A percentile compares a stretch with the other conserved stretches of the same genome.
These are phyloP conservation scores for Alternaria alternata DNA, from an alignment of 2,329 filamentous ascomycete genomes.

Conservation along the genomic window DNA sequence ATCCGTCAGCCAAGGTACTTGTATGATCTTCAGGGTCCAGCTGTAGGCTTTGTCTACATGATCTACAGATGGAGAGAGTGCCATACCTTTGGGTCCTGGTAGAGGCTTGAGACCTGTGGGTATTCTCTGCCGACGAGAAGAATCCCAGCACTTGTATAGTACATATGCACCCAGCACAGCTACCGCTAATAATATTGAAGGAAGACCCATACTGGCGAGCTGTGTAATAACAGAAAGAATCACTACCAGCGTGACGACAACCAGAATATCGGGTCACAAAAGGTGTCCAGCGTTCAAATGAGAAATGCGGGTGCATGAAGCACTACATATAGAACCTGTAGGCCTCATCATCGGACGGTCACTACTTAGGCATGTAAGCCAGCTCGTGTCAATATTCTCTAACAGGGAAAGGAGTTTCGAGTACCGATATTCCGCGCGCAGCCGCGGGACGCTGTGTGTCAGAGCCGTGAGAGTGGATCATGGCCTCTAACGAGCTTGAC, in stretches of 20 bases:
- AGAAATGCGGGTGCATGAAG: slow-evolving; percentile 16
- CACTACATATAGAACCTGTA: slow-evolving; percentile 42
- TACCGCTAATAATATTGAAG: slow-evolving; percentile 38
- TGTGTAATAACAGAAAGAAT: slow-evolving; percentile 7
- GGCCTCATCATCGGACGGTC: slow-evolving; percentile 25
- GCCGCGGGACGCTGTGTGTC: slow-evolving; percentile 30
- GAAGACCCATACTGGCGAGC: slow-evolving; percentile 41
- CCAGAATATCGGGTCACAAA: slow-evolving; percentile 16
- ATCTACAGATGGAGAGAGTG: slow-evolving; percentile 8
- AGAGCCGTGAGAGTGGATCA: slow-evolving; percentile 25
- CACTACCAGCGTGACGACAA: slow-evolving; percentile 14
- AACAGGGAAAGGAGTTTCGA: slow-evolving; percentile 29
- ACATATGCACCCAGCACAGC: slow-evolving; percentile 34
- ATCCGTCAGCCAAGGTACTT: slow-evolving; percentile 17
- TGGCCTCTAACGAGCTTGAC: slow-evolving; percentile 23
- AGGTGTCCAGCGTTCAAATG: slow-evolving; percentile 19
- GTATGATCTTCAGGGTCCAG: neutral
- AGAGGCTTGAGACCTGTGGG: slow-evolving; percentile 49
- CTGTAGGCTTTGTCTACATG: neutral
- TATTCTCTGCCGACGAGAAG: slow-evolving; percentile 37
- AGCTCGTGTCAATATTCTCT: slow-evolving; percentile 20
- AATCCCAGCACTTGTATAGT: slow-evolving; percentile 40
- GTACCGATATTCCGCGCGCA: slow-evolving; percentile 31
- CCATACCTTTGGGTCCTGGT: slow-evolving; percentile 53
- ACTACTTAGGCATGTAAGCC: slow-evolving; percentile 25